Evolutionary conservation across 176 grass and related monocot genomes (phyloP).

Genomic region (Panicum miliaceum): DNA sequence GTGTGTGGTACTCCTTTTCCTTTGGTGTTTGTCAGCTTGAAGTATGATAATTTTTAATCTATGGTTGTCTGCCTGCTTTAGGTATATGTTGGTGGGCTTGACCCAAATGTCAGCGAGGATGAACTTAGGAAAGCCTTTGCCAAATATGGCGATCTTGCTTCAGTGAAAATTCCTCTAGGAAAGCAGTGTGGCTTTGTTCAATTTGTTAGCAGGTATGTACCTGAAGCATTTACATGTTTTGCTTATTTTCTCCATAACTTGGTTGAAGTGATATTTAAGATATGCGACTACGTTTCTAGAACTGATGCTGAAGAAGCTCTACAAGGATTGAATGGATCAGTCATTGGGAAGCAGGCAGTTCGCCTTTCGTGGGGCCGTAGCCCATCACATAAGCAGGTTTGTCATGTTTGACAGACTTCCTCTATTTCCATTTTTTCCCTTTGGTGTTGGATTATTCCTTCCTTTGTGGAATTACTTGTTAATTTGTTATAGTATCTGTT

Average conservation of each 20-base stretch:
- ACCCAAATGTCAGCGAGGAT: conserved; percentile 80
- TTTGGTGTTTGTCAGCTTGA: conserved; percentile 16
- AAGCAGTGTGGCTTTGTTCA: conserved; percentile 99
- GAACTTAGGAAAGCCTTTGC: conserved; percentile 83
- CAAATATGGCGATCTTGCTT: conserved; percentile 88
- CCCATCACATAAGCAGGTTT: conserved; percentile 85
- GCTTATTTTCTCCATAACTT: conserved; percentile 19
- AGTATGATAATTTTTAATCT: conserved; percentile 37
- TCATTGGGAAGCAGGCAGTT: conserved; percentile 83
- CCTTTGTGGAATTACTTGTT: not conserved
- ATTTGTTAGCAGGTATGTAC: conserved; percentile 68
- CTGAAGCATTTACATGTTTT: conserved; percentile 20
- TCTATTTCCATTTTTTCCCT: not conserved
- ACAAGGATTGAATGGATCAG: conserved; percentile 80
- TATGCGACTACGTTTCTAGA: conserved; percentile 41
- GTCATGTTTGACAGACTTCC: not conserved
- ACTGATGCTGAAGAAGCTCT: conserved; percentile 88
- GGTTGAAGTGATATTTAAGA: conserved; percentile 8
- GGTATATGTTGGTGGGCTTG: conserved; percentile 96
- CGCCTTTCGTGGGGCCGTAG: conserved; percentile 97
- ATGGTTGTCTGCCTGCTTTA: conserved; percentile 44
- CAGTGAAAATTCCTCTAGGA: conserved; percentile 94
- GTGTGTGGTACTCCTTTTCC: conserved; percentile 35
- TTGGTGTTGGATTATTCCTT: not conserved
- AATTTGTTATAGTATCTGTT: not conserved